A percentile compares a stretch with the other conserved stretches of the same genome.
phyloP scores from a whole-genome alignment of 768 basidiomycete genomes.

The Infundibulicybe gibba region DNA sequence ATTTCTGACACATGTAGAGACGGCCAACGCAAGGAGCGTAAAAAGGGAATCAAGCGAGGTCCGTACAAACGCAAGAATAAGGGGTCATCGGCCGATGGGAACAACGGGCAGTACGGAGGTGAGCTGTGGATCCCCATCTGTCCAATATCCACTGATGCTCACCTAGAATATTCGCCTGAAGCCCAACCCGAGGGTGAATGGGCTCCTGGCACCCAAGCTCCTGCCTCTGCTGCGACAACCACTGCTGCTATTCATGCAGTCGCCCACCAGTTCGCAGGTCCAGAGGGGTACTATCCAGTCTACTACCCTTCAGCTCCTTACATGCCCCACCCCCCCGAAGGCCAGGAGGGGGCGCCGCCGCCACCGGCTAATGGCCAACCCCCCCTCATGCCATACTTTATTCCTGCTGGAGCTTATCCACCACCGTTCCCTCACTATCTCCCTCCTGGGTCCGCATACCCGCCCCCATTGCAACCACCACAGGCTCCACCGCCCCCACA shows the following conservation, averaged over 20 bases:
- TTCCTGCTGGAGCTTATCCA: constrained; percentile 32
- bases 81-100: constrained; percentile 8
- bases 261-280: constrained; percentile 23
- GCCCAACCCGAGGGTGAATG: constrained; percentile 21
- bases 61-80: constrained; percentile 73
- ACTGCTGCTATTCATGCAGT: constrained; percentile 28
- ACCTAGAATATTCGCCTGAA: constrained; percentile 2
- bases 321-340: constrained; percentile 28
- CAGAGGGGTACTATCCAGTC: constrained; percentile 38
- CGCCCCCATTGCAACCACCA: constrained; percentile 14
- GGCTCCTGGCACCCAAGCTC: constrained; percentile 16
- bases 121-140: neutral
- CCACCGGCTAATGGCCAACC: constrained; percentile 29
- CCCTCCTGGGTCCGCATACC: constrained; percentile 21
- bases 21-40: constrained; percentile 90
- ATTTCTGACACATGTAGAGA: constrained; percentile 76
- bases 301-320: constrained; percentile 33
- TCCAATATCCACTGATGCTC: neutral
- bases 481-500: constrained; percentile 11
- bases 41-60: constrained; percentile 85
- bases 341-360: constrained; percentile 16
- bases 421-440: constrained; percentile 31
- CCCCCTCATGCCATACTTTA: constrained; percentile 34
- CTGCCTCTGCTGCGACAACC: constrained; percentile 19
- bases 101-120: constrained; percentile 5